Evolutionary conservation across 2,329 filamentous ascomycete genomes (phyloP).

Genomic region (Cordyceps militaris): DNA sequence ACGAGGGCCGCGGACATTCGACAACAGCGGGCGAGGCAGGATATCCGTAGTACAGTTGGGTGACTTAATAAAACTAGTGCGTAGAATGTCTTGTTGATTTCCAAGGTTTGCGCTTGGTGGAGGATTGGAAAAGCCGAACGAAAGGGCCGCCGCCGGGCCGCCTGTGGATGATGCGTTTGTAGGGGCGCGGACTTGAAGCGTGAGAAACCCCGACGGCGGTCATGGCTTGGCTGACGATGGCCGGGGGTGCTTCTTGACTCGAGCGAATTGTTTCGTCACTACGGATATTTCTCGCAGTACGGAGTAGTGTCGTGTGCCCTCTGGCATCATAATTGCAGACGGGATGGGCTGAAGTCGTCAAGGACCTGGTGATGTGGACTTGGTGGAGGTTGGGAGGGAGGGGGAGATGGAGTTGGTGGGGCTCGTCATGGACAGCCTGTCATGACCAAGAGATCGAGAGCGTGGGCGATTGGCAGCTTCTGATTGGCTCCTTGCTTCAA

Average conservation of each 20-base stretch:
- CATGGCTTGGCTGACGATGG: background rate
- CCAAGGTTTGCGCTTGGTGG: background rate
- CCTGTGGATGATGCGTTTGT: background rate
- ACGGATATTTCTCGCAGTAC: background rate
- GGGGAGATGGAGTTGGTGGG: background rate
- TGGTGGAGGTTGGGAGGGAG: background rate
- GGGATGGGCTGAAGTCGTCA: background rate
- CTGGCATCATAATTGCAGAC: too few relatives aligned
- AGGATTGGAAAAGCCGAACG: background rate
- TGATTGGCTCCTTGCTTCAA: conserved; percentile 9
- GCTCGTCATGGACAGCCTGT: background rate
- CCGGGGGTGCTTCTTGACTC: background rate
- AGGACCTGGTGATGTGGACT: background rate
- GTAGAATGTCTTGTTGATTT: background rate
- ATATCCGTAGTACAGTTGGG: too few relatives aligned
- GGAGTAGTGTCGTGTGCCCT: background rate
- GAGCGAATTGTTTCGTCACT: background rate
- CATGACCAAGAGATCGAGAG: conserved; percentile 9
- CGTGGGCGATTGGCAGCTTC: conserved; percentile 1
- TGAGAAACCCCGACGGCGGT: too few relatives aligned
- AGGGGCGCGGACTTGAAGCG: too few relatives aligned
- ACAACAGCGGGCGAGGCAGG: too few relatives aligned
- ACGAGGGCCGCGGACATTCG: background rate
- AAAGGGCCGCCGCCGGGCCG: background rate
- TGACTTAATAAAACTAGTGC: too few relatives aligned